A percentile compares a stretch with the other conserved stretches of the same genome.
Evolutionary conservation across 345 rosid genomes (phyloP).

Genomic region (Eucalyptus pauciflora): DNA sequence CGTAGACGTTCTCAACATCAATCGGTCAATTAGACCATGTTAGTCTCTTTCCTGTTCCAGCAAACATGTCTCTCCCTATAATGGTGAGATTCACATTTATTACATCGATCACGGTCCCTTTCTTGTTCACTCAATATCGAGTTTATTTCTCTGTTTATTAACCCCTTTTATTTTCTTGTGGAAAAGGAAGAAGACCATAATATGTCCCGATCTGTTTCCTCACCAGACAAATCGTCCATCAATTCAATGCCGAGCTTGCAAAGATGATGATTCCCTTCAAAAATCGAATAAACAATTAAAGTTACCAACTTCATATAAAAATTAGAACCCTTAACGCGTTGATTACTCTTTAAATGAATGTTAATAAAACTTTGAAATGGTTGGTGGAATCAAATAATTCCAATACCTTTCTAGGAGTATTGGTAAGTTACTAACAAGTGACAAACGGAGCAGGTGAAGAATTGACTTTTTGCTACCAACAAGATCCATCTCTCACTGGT

Average conservation of each 20-base stretch:
- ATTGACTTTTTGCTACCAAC: neutral
- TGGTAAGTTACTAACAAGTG: neutral
- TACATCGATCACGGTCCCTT: neutral
- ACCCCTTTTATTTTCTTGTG: neutral
- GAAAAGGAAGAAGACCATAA: neutral
- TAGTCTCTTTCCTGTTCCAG: neutral
- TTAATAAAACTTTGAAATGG: neutral
- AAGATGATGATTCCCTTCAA: neutral
- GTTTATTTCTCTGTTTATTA: neutral
- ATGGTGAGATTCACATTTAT: neutral
- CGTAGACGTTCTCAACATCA: neutral
- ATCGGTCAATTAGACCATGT: neutral
- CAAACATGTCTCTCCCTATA: neutral
- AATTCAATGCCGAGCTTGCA: neutral
- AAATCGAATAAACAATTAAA: neutral
- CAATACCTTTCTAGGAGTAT: neutral
- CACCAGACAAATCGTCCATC: neutral
- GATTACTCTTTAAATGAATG: neutral
- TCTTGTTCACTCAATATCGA: neutral
- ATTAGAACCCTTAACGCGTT: neutral
- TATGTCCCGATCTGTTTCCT: neutral
- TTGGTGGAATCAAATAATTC: neutral
- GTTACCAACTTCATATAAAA: neutral
- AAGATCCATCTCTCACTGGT: neutral
- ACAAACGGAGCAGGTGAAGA: neutral